Conservation (phyloP, 441 rosid genomes). For the Aquilaria agallochum region DNA sequence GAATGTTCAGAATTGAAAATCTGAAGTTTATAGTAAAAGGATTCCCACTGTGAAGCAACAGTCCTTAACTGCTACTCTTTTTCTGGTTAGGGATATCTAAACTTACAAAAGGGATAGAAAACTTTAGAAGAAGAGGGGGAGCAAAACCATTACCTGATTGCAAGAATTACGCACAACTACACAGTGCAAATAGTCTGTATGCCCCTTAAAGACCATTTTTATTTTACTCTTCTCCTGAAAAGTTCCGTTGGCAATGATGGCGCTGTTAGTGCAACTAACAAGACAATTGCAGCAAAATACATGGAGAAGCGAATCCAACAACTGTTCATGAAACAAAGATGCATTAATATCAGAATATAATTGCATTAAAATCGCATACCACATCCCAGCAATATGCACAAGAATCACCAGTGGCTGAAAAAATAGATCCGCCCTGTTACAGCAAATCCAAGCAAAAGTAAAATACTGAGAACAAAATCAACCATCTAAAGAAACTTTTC, state of each 20-base stretch:
- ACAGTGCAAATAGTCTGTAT: conserved; percentile 80
- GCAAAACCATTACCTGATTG: conserved; percentile 55
- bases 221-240: conserved; percentile 81
- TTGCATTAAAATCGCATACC: conserved; percentile 39
- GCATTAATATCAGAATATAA: conserved; percentile 11
- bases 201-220: conserved; percentile 83
- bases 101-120: not conserved
- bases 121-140: conserved; percentile 1
- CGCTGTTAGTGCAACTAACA: conserved; percentile 7
- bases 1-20: no score
- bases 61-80: not conserved
- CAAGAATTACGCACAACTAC: conserved; percentile 65
- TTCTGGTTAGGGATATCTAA: not conserved
- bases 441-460: conserved; percentile 10
- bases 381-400: conserved; percentile 96
- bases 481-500: not conserved
- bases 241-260: conserved; percentile 12
- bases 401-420: conserved; percentile 90
- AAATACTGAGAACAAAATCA: conserved; percentile 3
- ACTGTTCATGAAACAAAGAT: conserved; percentile 8
- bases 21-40: not conserved
- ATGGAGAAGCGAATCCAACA: not conserved
- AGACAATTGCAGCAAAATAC: conserved; percentile 6
- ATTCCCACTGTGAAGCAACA: not conserved
- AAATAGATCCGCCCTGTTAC: conserved; percentile 65